Evolutionary conservation across 2,329 filamentous ascomycete species (phyloP).

Genomic region (Alternaria triticina): DNA sequence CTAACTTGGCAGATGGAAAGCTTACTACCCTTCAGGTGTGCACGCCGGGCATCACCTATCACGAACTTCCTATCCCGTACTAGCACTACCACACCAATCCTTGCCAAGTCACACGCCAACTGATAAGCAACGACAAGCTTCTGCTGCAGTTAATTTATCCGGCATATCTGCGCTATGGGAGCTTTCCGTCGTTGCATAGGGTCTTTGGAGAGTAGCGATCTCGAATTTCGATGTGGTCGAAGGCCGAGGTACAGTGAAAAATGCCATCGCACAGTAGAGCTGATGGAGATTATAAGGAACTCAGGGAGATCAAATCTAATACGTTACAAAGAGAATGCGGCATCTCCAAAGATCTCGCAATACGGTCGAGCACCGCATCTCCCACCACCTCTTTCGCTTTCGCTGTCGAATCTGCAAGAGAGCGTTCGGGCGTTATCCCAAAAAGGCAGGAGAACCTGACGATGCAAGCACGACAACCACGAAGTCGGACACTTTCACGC

Average conservation of each 20-base stretch:
- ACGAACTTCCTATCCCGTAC: slow-evolving; percentile 1
- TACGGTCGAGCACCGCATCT: too few relatives aligned
- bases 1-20: not conserved
- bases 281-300: not conserved
- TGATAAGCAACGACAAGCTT: slow-evolving; percentile 11
- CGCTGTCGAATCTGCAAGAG: not conserved
- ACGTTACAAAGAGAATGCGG: not conserved
- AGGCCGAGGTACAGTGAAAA: not conserved
- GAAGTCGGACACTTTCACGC: not conserved
- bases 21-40: not conserved
- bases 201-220: not conserved
- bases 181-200: not conserved
- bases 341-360: not conserved
- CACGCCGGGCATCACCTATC: not conserved
- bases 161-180: not conserved
- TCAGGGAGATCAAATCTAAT: not conserved
- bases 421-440: not conserved
- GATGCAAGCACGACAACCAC: not conserved
- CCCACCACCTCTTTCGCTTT: not conserved
- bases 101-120: slow-evolving; percentile 7
- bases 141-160: slow-evolving; percentile 1
- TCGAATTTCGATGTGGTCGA: not conserved
- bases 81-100: slow-evolving; percentile 1
- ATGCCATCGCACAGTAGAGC: not conserved
- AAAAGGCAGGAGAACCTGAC: not conserved